These are phyloP conservation scores for Melanogaster broomeanus DNA, from an alignment of 768 basidiomycete genomes.

Conservation along the genomic window DNA sequence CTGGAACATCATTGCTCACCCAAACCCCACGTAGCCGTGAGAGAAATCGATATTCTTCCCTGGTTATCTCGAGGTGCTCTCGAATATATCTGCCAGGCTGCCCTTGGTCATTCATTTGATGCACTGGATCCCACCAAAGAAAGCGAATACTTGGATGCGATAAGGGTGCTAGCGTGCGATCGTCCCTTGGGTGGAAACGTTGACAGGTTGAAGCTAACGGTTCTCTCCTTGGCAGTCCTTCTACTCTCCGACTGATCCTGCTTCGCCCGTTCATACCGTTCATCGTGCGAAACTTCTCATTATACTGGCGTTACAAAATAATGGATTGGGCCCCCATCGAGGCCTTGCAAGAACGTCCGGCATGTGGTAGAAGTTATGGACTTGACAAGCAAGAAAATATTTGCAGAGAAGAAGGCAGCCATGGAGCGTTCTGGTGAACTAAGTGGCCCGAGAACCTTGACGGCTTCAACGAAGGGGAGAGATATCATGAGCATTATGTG, in stretches of 20 bases:
- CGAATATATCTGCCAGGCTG: constrained; percentile 37
- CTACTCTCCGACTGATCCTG: constrained; percentile 25
- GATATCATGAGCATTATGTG: constrained; percentile 44
- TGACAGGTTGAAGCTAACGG: neutral
- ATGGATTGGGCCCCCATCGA: constrained; percentile 33
- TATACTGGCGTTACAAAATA: constrained; percentile 34
- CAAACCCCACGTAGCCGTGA: constrained; percentile 13
- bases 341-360: constrained; percentile 27
- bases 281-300: constrained; percentile 29
- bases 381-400: constrained; percentile 26
- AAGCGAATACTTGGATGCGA: constrained; percentile 30
- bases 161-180: constrained; percentile 33
- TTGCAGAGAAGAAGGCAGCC: constrained; percentile 29
- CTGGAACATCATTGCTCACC: neutral
- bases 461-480: constrained; percentile 21
- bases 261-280: constrained; percentile 35
- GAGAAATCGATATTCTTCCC: constrained; percentile 35
- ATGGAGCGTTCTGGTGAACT: constrained; percentile 12
- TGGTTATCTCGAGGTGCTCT: constrained; percentile 36
- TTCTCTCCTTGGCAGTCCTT: constrained; percentile 19
- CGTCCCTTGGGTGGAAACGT: neutral
- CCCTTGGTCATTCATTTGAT: constrained; percentile 35
- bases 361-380: constrained; percentile 32
- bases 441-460: constrained; percentile 7
- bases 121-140: constrained; percentile 25